Conservation (phyloP, 257 asterid genomes). For the Datura wrightii region DNA sequence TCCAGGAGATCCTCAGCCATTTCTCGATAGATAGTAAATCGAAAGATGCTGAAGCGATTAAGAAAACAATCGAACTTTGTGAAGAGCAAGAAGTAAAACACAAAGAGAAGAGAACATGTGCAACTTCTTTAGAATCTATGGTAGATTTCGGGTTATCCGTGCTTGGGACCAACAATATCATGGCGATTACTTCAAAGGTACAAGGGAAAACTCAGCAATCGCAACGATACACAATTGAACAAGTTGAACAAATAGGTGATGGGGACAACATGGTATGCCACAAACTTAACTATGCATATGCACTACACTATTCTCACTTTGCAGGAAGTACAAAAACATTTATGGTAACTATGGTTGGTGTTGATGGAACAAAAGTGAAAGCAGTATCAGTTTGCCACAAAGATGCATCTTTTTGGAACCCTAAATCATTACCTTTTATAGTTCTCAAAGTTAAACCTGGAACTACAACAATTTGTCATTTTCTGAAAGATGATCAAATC, state of each 20-base stretch:
- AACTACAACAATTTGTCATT: background rate
- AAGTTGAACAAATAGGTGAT: background rate
- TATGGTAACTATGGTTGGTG: background rate
- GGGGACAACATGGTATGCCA: constrained; percentile 1
- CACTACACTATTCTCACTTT: background rate
- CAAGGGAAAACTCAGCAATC: background rate
- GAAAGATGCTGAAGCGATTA: background rate
- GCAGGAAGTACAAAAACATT: background rate
- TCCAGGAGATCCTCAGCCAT: background rate
- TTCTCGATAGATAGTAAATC: background rate
- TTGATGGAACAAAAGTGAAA: background rate
- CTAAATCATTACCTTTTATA: background rate
- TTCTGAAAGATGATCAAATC: background rate
- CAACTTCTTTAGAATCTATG: background rate
- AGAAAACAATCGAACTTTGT: background rate
- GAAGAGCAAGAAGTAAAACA: background rate
- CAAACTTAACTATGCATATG: background rate
- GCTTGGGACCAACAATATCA: background rate
- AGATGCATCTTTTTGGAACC: constrained; percentile 25
- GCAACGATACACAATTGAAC: background rate
- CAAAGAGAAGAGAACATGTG: background rate
- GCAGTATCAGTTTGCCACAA: constrained; percentile 4
- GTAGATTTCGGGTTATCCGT: background rate
- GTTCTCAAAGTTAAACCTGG: background rate
- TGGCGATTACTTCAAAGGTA: background rate